A percentile compares a stretch with the other conserved stretches of the same genome.
Conservation (phyloP, 352 stramenopile species). For the Pythium scleroteichum region DNA sequence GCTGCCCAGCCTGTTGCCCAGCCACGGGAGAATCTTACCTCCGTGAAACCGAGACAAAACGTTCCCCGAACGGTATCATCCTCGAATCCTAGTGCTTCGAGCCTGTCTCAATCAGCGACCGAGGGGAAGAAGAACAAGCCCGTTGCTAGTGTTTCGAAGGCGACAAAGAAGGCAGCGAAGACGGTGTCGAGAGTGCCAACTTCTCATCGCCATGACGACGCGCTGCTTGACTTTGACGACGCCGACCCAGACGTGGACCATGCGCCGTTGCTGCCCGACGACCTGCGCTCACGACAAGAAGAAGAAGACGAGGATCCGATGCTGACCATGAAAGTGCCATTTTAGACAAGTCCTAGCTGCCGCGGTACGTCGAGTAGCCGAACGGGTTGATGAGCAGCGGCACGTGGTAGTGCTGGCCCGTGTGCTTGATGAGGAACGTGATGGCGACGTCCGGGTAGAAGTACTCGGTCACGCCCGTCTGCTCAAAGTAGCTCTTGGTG, state of each 20-base stretch:
- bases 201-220: conserved; percentile 12
- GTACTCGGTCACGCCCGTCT: conserved; percentile 58
- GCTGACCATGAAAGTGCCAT: conserved; percentile 23
- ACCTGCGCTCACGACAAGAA: conserved; percentile 30
- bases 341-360: conserved; percentile 47
- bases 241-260: conserved; percentile 58
- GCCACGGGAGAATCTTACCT: no score
- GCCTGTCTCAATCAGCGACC: not conserved
- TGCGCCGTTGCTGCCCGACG: conserved; percentile 46
- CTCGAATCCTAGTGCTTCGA: no score
- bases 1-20: no score
- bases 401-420: conserved; percentile 85
- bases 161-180: conserved; percentile 15
- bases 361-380: conserved; percentile 89
- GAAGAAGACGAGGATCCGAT: conserved; percentile 27
- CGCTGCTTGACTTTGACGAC: conserved; percentile 63
- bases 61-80: no score
- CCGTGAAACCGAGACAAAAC: no score
- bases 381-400: conserved; percentile 90
- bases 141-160: not conserved
- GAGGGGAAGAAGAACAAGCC: not conserved
- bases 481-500: conserved; percentile 80
- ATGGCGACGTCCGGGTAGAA: conserved; percentile 89
- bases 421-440: conserved; percentile 74
- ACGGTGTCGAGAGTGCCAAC: not conserved